Evolutionary conservation across 176 grass and related monocot genomes (phyloP).

Genomic region (Thalia dealbata): DNA sequence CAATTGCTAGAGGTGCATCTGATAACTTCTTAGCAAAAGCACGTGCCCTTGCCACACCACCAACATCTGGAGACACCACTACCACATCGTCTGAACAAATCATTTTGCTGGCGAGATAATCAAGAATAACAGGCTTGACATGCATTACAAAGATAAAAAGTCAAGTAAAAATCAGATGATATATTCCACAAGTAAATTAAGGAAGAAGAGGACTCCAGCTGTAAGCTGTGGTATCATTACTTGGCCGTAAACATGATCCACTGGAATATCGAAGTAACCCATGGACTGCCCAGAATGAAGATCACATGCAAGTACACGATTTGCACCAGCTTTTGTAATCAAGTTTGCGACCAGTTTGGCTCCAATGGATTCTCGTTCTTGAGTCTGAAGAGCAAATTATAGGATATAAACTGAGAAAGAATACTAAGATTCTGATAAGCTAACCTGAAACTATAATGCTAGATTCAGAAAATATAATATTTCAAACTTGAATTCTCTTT

Average conservation of each 20-base stretch:
- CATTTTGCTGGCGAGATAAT: conserved; percentile 89
- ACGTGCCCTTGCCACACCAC: conserved; percentile 60
- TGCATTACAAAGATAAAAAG: conserved; percentile 3
- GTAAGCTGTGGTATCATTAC: conserved; percentile 14
- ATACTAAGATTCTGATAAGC: neutral
- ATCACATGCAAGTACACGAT: conserved; percentile 74
- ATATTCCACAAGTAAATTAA: neutral
- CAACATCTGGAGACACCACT: conserved; percentile 71
- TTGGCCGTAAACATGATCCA: conserved; percentile 72
- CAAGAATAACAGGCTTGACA: conserved; percentile 66
- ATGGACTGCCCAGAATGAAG: conserved; percentile 87
- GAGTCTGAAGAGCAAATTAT: conserved; percentile 26
- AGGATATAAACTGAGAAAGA: neutral
- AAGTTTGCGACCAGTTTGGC: conserved; percentile 80
- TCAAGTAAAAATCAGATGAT: neutral
- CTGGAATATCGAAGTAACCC: conserved; percentile 85
- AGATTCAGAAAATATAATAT: neutral
- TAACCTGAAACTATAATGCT: neutral
- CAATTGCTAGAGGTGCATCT: conserved; percentile 68
- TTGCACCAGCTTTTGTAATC: conserved; percentile 71
- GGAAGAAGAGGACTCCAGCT: neutral
- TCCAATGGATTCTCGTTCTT: conserved; percentile 62
- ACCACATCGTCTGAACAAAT: conserved; percentile 61
- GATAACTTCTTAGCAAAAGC: conserved; percentile 74
- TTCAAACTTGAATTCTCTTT: too few species aligned